Conservation (phyloP, 768 basidiomycete genomes). For the Psilocybe cubensis region DNA sequence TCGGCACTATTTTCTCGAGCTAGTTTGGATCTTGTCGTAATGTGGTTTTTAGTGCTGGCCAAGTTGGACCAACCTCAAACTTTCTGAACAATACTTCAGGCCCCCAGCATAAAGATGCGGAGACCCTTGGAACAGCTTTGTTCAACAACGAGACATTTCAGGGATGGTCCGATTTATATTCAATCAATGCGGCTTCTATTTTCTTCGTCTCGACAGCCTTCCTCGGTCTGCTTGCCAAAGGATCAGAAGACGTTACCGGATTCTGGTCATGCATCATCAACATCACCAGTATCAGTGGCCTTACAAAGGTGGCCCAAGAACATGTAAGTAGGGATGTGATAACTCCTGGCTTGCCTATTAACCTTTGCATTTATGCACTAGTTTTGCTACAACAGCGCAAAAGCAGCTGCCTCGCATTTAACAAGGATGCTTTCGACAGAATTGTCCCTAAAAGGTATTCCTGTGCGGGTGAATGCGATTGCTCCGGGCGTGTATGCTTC, state of each 20-base stretch:
- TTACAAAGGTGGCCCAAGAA: conserved; percentile 71
- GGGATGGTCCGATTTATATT: conserved; percentile 63
- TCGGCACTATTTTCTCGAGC: conserved; percentile 32
- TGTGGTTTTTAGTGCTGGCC: conserved; percentile 61
- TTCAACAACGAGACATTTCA: conserved; percentile 71
- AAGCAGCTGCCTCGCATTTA: conserved; percentile 78
- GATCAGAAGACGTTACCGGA: conserved; percentile 58
- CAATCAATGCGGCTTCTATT: conserved; percentile 74
- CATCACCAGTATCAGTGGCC: conserved; percentile 77
- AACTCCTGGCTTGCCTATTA: too few relatives aligned
- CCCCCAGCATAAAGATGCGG: conserved; percentile 64
- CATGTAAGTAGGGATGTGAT: conserved; percentile 77
- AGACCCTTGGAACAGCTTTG: conserved; percentile 66
- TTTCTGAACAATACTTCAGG: conserved; percentile 62
- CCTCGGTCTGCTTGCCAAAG: conserved; percentile 74
- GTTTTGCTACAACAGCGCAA: conserved; percentile 85
- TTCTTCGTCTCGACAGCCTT: conserved; percentile 82
- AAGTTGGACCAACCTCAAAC: conserved; percentile 62
- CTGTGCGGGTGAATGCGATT: conserved; percentile 74
- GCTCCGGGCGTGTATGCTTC: conserved; percentile 79
- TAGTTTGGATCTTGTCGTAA: neutral
- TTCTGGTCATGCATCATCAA: conserved; percentile 75
- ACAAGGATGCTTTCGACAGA: conserved; percentile 80
- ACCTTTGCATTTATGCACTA: conserved; percentile 26
- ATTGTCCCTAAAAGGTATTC: conserved; percentile 66